Conservation (phyloP, 2,329 filamentous ascomycete species). For the Paecilomyces formosus region DNA sequence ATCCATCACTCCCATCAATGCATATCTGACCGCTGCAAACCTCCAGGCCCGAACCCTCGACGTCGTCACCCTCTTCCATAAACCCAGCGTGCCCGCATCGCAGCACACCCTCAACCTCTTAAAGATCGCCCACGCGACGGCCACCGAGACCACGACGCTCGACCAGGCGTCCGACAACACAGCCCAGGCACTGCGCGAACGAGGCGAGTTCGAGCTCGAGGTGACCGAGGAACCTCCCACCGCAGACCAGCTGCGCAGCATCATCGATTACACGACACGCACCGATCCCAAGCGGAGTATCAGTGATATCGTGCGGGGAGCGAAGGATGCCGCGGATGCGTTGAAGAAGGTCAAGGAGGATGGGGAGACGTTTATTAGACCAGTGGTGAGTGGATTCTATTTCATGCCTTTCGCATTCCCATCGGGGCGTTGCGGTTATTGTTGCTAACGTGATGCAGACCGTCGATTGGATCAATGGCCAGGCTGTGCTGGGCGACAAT, state of each 20-base stretch:
- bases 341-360: slow-evolving; percentile 69
- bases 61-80: slow-evolving; percentile 94
- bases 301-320: slow-evolving; percentile 66
- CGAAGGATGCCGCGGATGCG: slow-evolving; percentile 67
- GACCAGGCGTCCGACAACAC: slow-evolving; percentile 65
- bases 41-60: slow-evolving; percentile 70
- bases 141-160: slow-evolving; percentile 59
- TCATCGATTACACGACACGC: slow-evolving; percentile 65
- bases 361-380: slow-evolving; percentile 61
- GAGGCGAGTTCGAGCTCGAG: slow-evolving; percentile 75
- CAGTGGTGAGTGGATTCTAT: slow-evolving; percentile 55
- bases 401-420: slow-evolving; percentile 2
- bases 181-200: slow-evolving; percentile 51
- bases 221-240: slow-evolving; percentile 77
- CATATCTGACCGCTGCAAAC: not conserved
- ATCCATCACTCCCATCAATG: not conserved
- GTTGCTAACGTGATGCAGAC: slow-evolving; percentile 39
- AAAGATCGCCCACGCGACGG: slow-evolving; percentile 69
- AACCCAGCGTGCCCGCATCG: slow-evolving; percentile 65
- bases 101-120: slow-evolving; percentile 66
- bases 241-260: slow-evolving; percentile 70
- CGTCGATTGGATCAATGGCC: slow-evolving; percentile 92
- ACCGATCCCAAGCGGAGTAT: slow-evolving; percentile 64
- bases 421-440: slow-evolving; percentile 14
- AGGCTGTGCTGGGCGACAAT: slow-evolving; percentile 65